Evolutionary conservation across 306 rosid genomes (phyloP), one percentile per base, ranked within the genome.

Genomic region (Argentina anserina): DNA sequence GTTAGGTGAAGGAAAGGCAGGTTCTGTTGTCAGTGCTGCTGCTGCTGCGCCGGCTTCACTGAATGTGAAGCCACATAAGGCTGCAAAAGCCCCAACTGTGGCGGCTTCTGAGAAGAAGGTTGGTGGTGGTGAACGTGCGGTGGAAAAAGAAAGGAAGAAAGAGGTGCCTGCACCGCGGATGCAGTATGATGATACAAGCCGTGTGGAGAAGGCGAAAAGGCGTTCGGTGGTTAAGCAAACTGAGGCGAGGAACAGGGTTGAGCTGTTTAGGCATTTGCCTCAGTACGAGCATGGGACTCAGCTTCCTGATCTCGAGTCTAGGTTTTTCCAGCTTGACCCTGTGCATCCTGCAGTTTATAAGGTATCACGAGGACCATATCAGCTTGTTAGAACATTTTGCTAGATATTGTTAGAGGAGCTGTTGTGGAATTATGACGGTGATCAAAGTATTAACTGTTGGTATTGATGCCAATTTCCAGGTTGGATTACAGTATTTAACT

Each of bases 241-340:
- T 63, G 96, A 90, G 86, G 92, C 91, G 58, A 84, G 85, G 76
- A 92, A 90, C 74, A 86, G 90, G 83, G 98, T 88, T 73, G 98
- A 92, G 85, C 75, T 92, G 70, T 92, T 92, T 82, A 77, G 83
- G 80, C 97, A 92, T 84, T 87, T 92, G 90, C 97, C 97, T 73
- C 98, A 92, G 65, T 90, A 88, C 64, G 97, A 92, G 80, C 84
- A 83, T 76, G 96, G 93, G 39, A 81, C 81, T 69, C 91, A 85
- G 76, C 90, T 90, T 79, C 90, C 91, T 73, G 83, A 86, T 78
- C 90, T 92, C 58, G 89, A 88, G 73, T 75, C 92, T n/a, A 92
- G 67, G 76, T 67, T 87, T 79, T 92, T 90, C 84, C 91, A 87
- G 75, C 83, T 83, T 71, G 93, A 79, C 78, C 71, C 86, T 3